These are phyloP conservation scores for Trichoderma atrobrunneum DNA, from an alignment of 2,329 filamentous ascomycete species.

Conservation along the genomic window DNA sequence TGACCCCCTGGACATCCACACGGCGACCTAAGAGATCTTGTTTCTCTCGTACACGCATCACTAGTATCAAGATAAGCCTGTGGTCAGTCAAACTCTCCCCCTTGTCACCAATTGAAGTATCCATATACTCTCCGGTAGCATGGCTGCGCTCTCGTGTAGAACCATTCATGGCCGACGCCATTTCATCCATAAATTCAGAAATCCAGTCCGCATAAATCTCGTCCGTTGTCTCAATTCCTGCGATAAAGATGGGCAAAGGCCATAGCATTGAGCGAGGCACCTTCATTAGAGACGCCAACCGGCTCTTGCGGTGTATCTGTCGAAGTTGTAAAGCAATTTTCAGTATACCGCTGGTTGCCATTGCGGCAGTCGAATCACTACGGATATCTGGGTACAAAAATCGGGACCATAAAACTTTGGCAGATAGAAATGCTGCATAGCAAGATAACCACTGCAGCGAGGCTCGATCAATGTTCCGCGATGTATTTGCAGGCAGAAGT, in stretches of 20 bases:
- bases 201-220: conserved; percentile 16
- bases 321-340: background rate
- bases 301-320: background rate
- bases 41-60: background rate
- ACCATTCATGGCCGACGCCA: background rate
- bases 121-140: background rate
- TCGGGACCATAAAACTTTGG: background rate
- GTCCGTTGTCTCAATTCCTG: conserved; percentile 13
- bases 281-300: background rate
- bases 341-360: background rate
- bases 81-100: background rate
- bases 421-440: background rate
- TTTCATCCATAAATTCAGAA: conserved; percentile 2
- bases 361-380: background rate
- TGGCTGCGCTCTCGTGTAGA: background rate
- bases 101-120: background rate
- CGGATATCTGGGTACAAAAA: background rate
- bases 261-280: conserved; percentile 14
- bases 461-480: background rate
- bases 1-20: background rate
- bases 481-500: background rate
- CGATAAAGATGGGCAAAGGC: conserved; percentile 9
- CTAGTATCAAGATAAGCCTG: background rate
- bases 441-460: background rate
- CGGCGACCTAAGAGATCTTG: background rate